Evolutionary conservation across 305 asterid genomes (phyloP).

Genomic region (Solanum hybrid): DNA sequence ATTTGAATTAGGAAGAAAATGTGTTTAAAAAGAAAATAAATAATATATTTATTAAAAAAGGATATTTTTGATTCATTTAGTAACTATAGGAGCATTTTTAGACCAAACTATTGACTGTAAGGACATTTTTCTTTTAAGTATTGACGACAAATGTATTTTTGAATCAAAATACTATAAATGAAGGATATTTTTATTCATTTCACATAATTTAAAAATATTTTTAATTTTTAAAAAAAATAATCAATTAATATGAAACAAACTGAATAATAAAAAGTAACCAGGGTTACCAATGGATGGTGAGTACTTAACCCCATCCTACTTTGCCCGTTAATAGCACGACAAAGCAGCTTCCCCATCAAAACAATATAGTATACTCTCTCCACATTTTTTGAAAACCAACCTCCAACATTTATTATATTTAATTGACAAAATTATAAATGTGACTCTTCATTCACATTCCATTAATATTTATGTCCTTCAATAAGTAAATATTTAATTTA

Average conservation of each 20-base stretch:
- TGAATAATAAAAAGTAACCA: neutral
- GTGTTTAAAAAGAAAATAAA: no score
- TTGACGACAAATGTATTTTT: no score
- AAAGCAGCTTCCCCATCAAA: slow-evolving; percentile 26
- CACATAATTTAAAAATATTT: no score
- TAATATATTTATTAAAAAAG: no score
- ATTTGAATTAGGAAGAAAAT: no score
- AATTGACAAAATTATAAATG: neutral
- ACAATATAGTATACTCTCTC: neutral
- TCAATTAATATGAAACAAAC: no score
- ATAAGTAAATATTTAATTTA: neutral
- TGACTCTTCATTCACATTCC: neutral
- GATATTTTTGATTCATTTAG: no score
- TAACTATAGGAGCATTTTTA: no score
- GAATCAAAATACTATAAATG: no score
- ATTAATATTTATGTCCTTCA: neutral
- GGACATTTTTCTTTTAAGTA: no score
- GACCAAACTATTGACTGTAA: no score
- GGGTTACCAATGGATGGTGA: neutral
- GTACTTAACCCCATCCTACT: slow-evolving; percentile 17
- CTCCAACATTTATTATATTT: neutral
- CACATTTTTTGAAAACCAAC: neutral
- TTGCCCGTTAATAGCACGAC: slow-evolving; percentile 60
- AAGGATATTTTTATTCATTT: no score
- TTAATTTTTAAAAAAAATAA: fast-evolving